These are phyloP conservation scores for Usnea hakonensis DNA, from an alignment of 495 filamentous ascomycete species.

Conservation along the genomic window DNA sequence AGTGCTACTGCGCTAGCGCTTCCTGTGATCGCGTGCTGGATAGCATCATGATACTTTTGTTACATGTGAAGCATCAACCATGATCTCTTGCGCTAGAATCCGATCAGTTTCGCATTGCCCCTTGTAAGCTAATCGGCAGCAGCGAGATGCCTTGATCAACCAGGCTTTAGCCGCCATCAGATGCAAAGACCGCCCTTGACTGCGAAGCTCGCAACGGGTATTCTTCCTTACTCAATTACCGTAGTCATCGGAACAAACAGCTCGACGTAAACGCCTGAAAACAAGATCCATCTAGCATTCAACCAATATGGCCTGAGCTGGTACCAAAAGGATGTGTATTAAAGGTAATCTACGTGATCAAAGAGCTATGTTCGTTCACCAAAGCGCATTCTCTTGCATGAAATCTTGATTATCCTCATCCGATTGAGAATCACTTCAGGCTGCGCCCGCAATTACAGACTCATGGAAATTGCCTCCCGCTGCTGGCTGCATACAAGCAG, in stretches of 20 bases:
- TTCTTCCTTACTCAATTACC: not conserved
- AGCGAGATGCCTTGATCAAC: not conserved
- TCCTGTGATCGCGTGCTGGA: not conserved
- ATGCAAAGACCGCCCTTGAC: not conserved
- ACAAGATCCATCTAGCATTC: not conserved
- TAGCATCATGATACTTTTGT: not conserved
- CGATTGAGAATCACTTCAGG: not conserved
- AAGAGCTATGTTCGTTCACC: not conserved
- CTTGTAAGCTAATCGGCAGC: not conserved
- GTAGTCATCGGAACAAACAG: not conserved
- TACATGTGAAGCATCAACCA: not conserved
- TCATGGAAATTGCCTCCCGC: not conserved
- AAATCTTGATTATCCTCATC: not conserved
- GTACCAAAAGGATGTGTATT: not conserved
- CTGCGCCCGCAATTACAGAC: not conserved
- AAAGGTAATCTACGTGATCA: no score
- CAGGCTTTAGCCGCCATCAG: not conserved
- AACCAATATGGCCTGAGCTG: not conserved
- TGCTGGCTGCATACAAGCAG: not conserved
- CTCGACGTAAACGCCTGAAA: not conserved
- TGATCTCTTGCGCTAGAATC: not conserved
- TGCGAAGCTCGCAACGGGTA: not conserved
- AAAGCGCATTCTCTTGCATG: not conserved
- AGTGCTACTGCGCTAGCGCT: slow-evolving; percentile 5
- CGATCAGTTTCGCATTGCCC: not conserved